Evolutionary conservation across 345 rosid species (phyloP).

Genomic region (Combretum micranthum): DNA sequence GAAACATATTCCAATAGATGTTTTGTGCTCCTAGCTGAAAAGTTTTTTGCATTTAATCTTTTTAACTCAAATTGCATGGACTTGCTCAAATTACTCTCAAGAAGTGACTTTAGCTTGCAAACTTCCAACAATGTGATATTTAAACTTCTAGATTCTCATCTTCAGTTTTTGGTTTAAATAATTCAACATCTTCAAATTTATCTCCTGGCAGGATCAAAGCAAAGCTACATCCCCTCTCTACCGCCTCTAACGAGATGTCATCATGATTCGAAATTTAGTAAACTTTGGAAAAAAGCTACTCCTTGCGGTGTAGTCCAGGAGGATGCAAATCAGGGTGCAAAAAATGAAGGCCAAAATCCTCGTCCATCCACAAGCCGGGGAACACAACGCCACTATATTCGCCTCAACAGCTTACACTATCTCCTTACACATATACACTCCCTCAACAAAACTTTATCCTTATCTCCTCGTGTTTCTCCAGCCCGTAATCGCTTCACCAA

Average conservation of each 20-base stretch:
- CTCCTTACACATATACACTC: constrained; percentile 66
- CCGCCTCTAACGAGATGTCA: constrained; percentile 91
- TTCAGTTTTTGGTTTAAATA: neutral
- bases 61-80: too few species aligned
- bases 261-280: constrained; percentile 52
- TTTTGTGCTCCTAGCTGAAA: too few species aligned
- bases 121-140: too few species aligned
- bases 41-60: too few species aligned
- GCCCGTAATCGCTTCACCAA: constrained; percentile 25
- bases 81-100: too few species aligned
- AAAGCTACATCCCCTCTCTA: constrained; percentile 68
- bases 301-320: constrained; percentile 43
- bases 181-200: neutral
- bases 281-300: constrained; percentile 66
- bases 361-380: constrained; percentile 90
- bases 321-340: constrained; percentile 17
- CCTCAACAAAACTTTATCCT: constrained; percentile 68
- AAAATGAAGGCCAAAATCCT: constrained; percentile 48
- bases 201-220: constrained; percentile 55
- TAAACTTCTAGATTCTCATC: too few species aligned
- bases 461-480: constrained; percentile 51
- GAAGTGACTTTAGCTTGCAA: too few species aligned
- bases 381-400: constrained; percentile 81
- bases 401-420: constrained; percentile 79
- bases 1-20: too few species aligned